phyloP scores from a whole-genome alignment of 176 grass and related monocot genomes.

The Bromus sterilis region DNA sequence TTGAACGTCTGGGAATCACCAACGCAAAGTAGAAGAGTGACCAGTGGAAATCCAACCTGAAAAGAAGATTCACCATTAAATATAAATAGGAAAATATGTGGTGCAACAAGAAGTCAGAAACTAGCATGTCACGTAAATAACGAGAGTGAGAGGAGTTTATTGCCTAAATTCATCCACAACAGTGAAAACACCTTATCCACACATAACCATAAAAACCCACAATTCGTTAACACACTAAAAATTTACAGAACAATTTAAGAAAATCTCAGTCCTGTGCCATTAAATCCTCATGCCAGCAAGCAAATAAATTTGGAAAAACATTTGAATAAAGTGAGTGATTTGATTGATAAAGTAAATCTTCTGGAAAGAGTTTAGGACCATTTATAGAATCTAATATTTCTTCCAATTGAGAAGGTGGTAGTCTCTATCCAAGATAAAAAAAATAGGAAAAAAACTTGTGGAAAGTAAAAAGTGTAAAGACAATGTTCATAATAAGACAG shows the following conservation, averaged over 20 bases:
- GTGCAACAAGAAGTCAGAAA: neutral
- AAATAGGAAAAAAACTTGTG: neutral
- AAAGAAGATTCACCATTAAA: slow-evolving; percentile 8
- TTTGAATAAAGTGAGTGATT: neutral
- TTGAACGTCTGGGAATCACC: slow-evolving; percentile 86
- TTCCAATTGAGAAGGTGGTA: neutral
- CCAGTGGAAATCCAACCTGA: slow-evolving; percentile 93
- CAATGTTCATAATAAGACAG: neutral
- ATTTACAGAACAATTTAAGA: neutral
- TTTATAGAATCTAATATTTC: neutral
- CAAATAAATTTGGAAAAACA: slow-evolving; percentile 11
- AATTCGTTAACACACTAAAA: neutral
- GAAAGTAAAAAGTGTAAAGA: neutral
- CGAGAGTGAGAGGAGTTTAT: neutral
- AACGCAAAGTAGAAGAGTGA: slow-evolving; percentile 86
- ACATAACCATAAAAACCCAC: neutral
- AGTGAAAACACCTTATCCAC: neutral
- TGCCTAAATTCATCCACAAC: neutral
- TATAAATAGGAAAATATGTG: neutral
- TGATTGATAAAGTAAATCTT: neutral
- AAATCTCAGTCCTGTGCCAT: neutral
- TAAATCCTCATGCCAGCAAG: neutral
- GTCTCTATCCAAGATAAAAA: neutral
- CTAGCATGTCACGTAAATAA: neutral
- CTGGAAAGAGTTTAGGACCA: neutral